Evolutionary conservation across 768 basidiomycete genomes (phyloP), one percentile per base, ranked within the genome.

Genomic region (Podaxis pistillaris): DNA sequence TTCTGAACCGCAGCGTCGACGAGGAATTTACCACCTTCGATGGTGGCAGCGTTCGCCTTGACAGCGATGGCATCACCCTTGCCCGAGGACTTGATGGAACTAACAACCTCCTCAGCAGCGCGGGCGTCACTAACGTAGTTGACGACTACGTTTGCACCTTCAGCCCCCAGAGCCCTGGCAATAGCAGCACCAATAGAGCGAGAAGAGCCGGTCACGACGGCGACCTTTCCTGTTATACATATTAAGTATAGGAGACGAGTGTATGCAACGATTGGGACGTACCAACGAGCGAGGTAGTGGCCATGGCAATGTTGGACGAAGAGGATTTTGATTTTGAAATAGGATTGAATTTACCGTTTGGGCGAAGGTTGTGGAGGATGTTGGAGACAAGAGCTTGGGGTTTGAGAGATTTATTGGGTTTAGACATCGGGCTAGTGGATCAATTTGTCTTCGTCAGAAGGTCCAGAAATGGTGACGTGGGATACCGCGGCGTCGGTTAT

Each of bases 171-270:
- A 46, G 76, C 74, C 44, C 70, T 73, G 2, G 84, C 85, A 60
- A 86, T 79, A 13, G 83, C 78, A 0, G 85, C 86, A 40, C 86
- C 86, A 28, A 85, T 87, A 17, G 79, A 80, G 11, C 84, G 81
- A 13, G 86, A 86, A 5, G 85, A 85, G 33, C 86, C 85, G 17
- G 86, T 87, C 44, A 87, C 79, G 52, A 87, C 71, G n/a, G 82
- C 83, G n/a, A 82, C 76, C 72, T 83, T 84, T 19, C 80, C 81
- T 77, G 19, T 17, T 62, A 17, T 26, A 9, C 11, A 49, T 9
- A 17, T 56, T 13, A 56, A 24, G 19, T 26, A 19, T 38, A 15
- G 26, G 17, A 4, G 15, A 30, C 4, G 17, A 56, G 61, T 9
- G 11, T 3, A 44, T 13, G 7, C 1, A 19, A 13, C 6, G 37